These are phyloP conservation scores for Nicotiana obtusifolia DNA, from an alignment of 257 asterid species.

Conservation along the genomic window DNA sequence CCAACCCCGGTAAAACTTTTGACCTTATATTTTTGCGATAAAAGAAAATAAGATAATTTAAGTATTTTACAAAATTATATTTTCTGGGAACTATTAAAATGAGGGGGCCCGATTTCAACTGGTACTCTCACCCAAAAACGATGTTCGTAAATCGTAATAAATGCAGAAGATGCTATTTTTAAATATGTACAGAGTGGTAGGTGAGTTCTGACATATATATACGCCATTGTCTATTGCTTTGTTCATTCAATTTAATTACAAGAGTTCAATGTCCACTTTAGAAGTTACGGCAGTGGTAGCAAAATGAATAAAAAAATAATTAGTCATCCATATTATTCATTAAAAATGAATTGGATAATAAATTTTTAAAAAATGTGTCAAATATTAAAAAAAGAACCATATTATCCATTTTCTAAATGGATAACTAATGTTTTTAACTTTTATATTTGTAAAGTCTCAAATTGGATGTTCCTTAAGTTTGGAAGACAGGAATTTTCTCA, in stretches of 20 bases:
- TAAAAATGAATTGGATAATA: too few species aligned
- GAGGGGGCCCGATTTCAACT: not conserved
- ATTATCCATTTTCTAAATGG: too few species aligned
- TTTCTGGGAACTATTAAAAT: not conserved
- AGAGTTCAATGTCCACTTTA: not conserved
- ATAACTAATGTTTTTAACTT: too few species aligned
- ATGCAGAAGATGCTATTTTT: slow-evolving; percentile 7
- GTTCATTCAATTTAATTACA: not conserved
- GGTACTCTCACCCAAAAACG: not conserved
- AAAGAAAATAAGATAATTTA: not conserved
- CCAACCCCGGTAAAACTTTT: too few species aligned
- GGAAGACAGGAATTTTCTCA: too few species aligned
- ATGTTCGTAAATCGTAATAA: not conserved
- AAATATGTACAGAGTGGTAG: not conserved
- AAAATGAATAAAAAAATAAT: too few species aligned
- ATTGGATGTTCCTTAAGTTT: too few species aligned
- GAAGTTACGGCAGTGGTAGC: too few species aligned
- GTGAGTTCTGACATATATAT: not conserved
- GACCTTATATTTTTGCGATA: not conserved
- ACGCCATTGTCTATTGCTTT: not conserved
- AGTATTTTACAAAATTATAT: not conserved
- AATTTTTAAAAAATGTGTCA: too few species aligned
- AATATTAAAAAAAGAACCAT: too few species aligned
- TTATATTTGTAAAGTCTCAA: too few species aligned
- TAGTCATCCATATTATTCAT: too few species aligned